Conservation (phyloP, 2,329 filamentous ascomycete genomes). For the Cytospora piceae region DNA sequence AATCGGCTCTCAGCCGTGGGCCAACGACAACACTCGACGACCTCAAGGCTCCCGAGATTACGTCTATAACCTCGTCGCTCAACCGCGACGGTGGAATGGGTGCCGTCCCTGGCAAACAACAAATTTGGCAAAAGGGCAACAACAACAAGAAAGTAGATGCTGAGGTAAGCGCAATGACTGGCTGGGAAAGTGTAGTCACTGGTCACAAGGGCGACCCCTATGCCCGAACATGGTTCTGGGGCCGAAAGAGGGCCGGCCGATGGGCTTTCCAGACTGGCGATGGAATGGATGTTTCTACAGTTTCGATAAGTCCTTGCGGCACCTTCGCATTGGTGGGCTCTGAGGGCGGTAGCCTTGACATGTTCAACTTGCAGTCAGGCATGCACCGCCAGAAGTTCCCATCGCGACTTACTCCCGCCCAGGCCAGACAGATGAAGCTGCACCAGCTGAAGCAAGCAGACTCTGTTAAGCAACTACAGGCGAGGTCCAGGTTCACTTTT, state of each 20-base stretch:
- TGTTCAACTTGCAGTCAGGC: constrained; percentile 97
- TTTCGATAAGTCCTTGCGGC: constrained; percentile 88
- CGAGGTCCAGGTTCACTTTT: constrained; percentile 52
- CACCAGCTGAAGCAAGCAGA: constrained; percentile 64
- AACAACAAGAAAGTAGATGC: constrained; percentile 68
- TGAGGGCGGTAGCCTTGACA: constrained; percentile 79
- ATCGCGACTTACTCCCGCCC: constrained; percentile 73
- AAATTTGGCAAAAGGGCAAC: constrained; percentile 81
- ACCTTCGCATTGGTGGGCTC: constrained; percentile 93
- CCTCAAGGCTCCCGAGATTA: constrained; percentile 90
- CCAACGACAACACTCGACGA: constrained; percentile 69
- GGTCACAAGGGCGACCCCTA: constrained; percentile 84
- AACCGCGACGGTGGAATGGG: constrained; percentile 96
- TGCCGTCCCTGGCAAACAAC: constrained; percentile 74
- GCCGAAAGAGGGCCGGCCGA: constrained; percentile 85
- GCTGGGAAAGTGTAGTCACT: constrained; percentile 96
- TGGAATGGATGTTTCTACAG: constrained; percentile 78
- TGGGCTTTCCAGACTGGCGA: constrained; percentile 93
- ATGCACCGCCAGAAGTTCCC: constrained; percentile 87
- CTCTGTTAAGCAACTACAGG: constrained; percentile 59
- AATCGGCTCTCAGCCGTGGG: constrained; percentile 59
- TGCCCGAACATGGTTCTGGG: constrained; percentile 98
- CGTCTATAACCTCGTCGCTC: constrained; percentile 85
- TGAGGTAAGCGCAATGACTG: constrained; percentile 76
- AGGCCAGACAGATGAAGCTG: constrained; percentile 75